These are phyloP conservation scores for Dinochytrium kinnereticum DNA, from an alignment of 371 early-diverging fungal species.

Conservation along the genomic window DNA sequence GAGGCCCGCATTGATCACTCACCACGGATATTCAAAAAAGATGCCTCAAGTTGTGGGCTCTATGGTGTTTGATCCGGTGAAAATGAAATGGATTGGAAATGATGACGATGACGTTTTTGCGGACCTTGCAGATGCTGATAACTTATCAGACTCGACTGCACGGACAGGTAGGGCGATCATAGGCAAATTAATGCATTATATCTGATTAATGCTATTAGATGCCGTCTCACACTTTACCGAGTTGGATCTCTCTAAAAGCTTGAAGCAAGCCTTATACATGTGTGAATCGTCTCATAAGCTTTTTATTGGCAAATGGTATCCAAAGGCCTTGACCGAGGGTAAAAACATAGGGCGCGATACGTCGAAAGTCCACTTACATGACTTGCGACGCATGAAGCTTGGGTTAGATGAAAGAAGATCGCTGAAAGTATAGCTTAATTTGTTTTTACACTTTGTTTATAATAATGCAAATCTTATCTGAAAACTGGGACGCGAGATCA, in stretches of 20 bases:
- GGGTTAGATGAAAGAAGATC: neutral
- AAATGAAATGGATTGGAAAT: slow-evolving; percentile 53
- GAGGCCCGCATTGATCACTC: slow-evolving; percentile 45
- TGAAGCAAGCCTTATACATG: slow-evolving; percentile 41
- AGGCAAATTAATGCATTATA: neutral
- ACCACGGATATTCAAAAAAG: slow-evolving; percentile 33
- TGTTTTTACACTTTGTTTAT: too few species aligned
- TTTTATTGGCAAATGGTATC: slow-evolving; percentile 57
- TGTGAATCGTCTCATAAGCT: slow-evolving; percentile 55
- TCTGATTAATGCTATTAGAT: neutral
- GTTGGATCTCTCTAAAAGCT: slow-evolving; percentile 33
- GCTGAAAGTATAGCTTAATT: neutral
- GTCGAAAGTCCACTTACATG: slow-evolving; percentile 52
- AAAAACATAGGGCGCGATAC: slow-evolving; percentile 42
- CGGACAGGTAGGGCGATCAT: neutral
- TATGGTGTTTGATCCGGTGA: slow-evolving; percentile 57
- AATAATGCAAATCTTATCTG: too few species aligned
- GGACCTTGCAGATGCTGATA: slow-evolving; percentile 41
- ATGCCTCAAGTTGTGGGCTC: slow-evolving; percentile 38
- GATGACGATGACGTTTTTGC: slow-evolving; percentile 55
- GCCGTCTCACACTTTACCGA: neutral
- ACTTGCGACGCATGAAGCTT: slow-evolving; percentile 38
- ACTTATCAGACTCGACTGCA: slow-evolving; percentile 1
- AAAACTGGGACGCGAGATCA: too few species aligned
- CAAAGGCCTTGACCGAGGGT: slow-evolving; percentile 38